Base-by-base conservation (phyloP, 2,329 filamentous ascomycete species). In the Monosporascus sp. region DNA sequence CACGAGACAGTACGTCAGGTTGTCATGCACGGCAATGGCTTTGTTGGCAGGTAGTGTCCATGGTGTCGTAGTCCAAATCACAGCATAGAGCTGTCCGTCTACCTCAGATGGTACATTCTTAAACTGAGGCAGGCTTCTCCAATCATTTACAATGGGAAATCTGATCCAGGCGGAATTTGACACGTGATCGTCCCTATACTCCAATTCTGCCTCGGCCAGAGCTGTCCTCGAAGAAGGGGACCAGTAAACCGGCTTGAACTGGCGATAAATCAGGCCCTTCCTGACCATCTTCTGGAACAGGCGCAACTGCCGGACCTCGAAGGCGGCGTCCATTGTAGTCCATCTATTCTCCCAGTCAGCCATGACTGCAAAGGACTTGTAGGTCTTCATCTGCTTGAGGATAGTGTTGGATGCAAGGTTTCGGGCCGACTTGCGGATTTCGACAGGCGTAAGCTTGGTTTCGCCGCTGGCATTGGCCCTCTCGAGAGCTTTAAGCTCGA, bases 21-120 rank as follows among this genome's bases (percentile, higher is more conserved):
- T 83, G 6, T 81, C 75, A 62, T 90, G 84, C 37, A 97, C 80
- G 2, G 90, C 92, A 67, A 99, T 91, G 0, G 90, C 92, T 65
- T 84, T 84, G 68, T 99, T 99, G 2, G 93, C 92, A 0, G 94
- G 93, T 5, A 99, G 75, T 0, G 94, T 99, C 94, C 94, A 99
- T 0, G 94, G 94, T 1, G 94, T 99, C 0, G 94, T 99, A 2
- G 94, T 99, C 94, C 94, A 99, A 49, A 97, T 89, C n/a, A 94
- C 80, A n/a, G 88, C 90, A 67, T 80, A 87, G 11, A 97, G 65
- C 5, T 76, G 72, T 4, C 77, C 76, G 6, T 70, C 59, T 25
- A 81, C 68, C 4, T 65, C 60, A 11, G 64, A 63, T 43, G 75
- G 58, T 22, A 81, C 67, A 3, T 58, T 56, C 24, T 67, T 60